These are phyloP conservation scores for Tilletiaria anomala DNA, from an alignment of 1,284 basidiomycete genomes.

Conservation along the genomic window DNA sequence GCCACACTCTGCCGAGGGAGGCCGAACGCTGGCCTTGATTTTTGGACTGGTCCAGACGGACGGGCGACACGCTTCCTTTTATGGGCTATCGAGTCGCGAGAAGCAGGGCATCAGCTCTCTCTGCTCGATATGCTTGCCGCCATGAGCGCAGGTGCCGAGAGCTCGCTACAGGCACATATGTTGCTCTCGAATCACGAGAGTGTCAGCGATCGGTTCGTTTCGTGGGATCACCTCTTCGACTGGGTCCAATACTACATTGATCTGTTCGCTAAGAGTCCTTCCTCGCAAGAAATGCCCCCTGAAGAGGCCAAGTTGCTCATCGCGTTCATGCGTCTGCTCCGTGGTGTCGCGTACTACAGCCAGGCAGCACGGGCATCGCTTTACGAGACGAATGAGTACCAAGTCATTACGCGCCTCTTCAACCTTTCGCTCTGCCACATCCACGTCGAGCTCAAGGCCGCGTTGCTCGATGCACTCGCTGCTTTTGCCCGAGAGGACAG, in stretches of 20 bases:
- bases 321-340: conserved; percentile 64
- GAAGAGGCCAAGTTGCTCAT: conserved; percentile 64
- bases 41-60: conserved; percentile 22
- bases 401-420: conserved; percentile 61
- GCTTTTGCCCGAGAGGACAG: conserved; percentile 61
- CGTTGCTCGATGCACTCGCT: conserved; percentile 64
- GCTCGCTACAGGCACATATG: conserved; percentile 31
- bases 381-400: conserved; percentile 54
- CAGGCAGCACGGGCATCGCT: conserved; percentile 64
- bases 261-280: conserved; percentile 4
- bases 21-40: conserved; percentile 26
- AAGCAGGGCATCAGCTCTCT: conserved; percentile 33
- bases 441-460: conserved; percentile 82
- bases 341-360: conserved; percentile 64
- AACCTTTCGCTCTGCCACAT: conserved; percentile 24
- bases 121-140: conserved; percentile 35
- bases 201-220: conserved; percentile 16
- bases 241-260: conserved; percentile 38
- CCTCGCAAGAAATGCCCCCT: conserved; percentile 43
- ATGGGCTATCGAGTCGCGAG: conserved; percentile 37
- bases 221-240: conserved; percentile 35
- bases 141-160: conserved; percentile 23
- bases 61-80: conserved; percentile 31
- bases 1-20: conserved; percentile 26
- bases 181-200: conserved; percentile 15